Evolutionary conservation across 2,329 filamentous ascomycete genomes (phyloP).

Genomic region (Fusarium ambrosium): DNA sequence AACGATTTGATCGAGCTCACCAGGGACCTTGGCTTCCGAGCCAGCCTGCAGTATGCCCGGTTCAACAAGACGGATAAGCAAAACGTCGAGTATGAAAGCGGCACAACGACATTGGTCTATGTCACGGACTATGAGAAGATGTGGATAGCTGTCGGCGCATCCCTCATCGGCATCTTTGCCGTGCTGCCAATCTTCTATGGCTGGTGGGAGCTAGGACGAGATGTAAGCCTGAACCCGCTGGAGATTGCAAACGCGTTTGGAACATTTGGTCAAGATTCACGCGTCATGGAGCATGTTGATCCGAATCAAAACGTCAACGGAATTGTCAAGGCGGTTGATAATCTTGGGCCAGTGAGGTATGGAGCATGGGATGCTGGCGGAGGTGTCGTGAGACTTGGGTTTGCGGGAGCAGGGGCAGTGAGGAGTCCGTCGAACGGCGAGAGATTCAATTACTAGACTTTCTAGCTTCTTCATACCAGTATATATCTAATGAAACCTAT

Average conservation of each 20-base stretch:
- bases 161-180: slow-evolving; percentile 30
- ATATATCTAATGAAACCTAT: not conserved
- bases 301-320: slow-evolving; percentile 36
- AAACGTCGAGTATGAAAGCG: slow-evolving; percentile 24
- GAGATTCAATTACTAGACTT: slow-evolving; percentile 34
- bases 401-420: slow-evolving; percentile 29
- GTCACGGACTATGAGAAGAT: slow-evolving; percentile 39
- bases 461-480: not conserved
- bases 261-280: slow-evolving; percentile 27
- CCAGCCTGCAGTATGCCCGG: slow-evolving; percentile 37
- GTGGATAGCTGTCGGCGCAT: slow-evolving; percentile 37
- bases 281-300: slow-evolving; percentile 35
- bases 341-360: slow-evolving; percentile 33
- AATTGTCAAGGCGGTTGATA: slow-evolving; percentile 27
- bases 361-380: slow-evolving; percentile 41
- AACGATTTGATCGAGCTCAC: slow-evolving; percentile 42
- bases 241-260: slow-evolving; percentile 44
- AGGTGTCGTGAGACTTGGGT: slow-evolving; percentile 35
- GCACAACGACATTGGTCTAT: slow-evolving; percentile 29
- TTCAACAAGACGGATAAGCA: slow-evolving; percentile 39
- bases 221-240: slow-evolving; percentile 39
- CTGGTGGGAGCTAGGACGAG: slow-evolving; percentile 43
- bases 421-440: slow-evolving; percentile 38
- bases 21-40: slow-evolving; percentile 37
- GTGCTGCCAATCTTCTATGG: slow-evolving; percentile 42